Conservation (phyloP, 2,329 filamentous ascomycete species). For the Phyllosticta capitalensis region DNA sequence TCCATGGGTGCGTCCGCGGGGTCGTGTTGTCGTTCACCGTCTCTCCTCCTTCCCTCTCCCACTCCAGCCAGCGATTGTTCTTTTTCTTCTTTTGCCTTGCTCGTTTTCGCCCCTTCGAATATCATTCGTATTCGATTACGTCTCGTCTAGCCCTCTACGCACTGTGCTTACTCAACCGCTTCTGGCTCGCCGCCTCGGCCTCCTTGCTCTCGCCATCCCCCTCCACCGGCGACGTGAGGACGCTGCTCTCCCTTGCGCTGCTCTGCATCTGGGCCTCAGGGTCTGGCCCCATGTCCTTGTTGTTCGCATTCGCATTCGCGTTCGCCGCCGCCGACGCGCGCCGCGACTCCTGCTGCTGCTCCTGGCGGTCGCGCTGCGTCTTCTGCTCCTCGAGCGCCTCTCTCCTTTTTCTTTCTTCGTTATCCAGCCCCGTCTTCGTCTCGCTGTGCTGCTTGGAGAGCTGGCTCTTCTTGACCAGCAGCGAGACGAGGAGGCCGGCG, state of each 20-base stretch:
- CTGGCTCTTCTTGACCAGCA: slow-evolving; percentile 34
- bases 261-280: not conserved
- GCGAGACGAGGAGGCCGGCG: slow-evolving; percentile 28
- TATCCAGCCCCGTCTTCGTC: slow-evolving; percentile 41
- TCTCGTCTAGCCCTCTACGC: too few relatives aligned
- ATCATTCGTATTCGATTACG: too few relatives aligned
- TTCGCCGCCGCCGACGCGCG: not conserved
- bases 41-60: too few relatives aligned
- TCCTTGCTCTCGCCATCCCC: not conserved
- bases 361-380: not conserved
- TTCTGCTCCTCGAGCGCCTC: not conserved
- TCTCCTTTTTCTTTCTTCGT: slow-evolving; percentile 23
- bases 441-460: slow-evolving; percentile 36
- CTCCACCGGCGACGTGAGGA: not conserved
- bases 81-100: too few relatives aligned
- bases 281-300: not conserved
- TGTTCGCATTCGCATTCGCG: not conserved
- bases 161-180: not conserved
- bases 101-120: too few relatives aligned
- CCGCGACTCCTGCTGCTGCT: not conserved
- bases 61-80: too few relatives aligned
- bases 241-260: not conserved
- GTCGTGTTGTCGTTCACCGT: too few relatives aligned
- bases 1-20: too few relatives aligned
- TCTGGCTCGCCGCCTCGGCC: not conserved